These are phyloP conservation scores for Eremothecium coryli DNA, from an alignment of 1,139 yeast species.

Conservation along the genomic window DNA sequence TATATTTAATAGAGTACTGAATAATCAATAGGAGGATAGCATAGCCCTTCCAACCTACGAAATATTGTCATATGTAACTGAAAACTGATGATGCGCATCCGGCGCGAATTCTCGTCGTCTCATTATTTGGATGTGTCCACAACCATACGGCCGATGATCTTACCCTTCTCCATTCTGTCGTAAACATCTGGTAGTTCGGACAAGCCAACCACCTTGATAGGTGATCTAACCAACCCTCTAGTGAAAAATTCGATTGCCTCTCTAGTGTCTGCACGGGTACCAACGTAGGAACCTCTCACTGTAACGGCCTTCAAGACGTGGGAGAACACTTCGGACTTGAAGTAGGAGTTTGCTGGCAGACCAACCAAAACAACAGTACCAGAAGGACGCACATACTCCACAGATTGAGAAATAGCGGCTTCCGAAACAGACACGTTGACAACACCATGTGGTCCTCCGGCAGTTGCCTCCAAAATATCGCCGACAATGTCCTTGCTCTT, in stretches of 20 bases:
- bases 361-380: conserved; percentile 59
- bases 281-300: conserved; percentile 58
- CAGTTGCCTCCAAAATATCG: conserved; percentile 41
- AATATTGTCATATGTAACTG: too few species aligned
- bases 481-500: conserved; percentile 42
- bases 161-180: conserved; percentile 51
- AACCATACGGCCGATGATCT: conserved; percentile 56
- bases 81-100: too few species aligned
- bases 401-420: conserved; percentile 47
- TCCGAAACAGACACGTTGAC: conserved; percentile 56
- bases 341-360: conserved; percentile 53
- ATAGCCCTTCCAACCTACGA: too few species aligned
- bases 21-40: too few species aligned
- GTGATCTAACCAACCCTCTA: conserved; percentile 55
- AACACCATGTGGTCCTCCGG: conserved; percentile 58
- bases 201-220: conserved; percentile 52
- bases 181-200: conserved; percentile 47
- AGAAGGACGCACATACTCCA: conserved; percentile 46
- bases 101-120: too few species aligned
- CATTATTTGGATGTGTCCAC: conserved; percentile 47
- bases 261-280: conserved; percentile 63
- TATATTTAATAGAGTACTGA: too few species aligned
- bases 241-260: conserved; percentile 60
- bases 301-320: conserved; percentile 49
- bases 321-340: conserved; percentile 45